phyloP scores from a whole-genome alignment of 768 basidiomycete genomes.

The Rubroboletus satanas region DNA sequence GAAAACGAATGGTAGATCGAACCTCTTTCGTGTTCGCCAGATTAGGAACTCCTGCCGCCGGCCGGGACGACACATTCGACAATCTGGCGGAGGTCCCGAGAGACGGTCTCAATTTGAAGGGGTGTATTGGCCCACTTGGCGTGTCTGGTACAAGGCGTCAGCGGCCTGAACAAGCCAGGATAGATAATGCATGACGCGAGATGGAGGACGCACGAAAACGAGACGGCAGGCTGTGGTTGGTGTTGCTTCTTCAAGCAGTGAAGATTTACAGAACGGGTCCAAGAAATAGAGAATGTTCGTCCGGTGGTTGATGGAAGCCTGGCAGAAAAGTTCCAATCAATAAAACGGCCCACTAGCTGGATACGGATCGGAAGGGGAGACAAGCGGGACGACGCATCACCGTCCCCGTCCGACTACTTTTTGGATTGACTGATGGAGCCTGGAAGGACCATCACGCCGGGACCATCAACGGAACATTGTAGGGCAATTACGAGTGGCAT shows the following conservation, averaged over 20 bases:
- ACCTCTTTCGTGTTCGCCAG: too few species aligned
- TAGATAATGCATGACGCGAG: background rate
- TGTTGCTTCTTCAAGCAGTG: slow-evolving; percentile 63
- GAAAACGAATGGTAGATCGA: too few species aligned
- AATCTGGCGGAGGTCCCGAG: slow-evolving; percentile 72
- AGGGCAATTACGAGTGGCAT: too few species aligned
- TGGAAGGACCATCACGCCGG: too few species aligned
- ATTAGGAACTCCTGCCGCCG: slow-evolving; percentile 30
- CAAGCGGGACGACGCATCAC: too few species aligned
- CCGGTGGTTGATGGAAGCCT: slow-evolving; percentile 86
- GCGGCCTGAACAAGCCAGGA: background rate
- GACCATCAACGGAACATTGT: too few species aligned
- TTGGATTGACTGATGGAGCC: too few species aligned
- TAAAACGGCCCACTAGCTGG: too few species aligned
- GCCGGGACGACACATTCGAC: slow-evolving; percentile 82
- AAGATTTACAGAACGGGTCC: slow-evolving; percentile 81
- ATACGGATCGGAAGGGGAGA: too few species aligned
- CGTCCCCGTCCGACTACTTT: too few species aligned
- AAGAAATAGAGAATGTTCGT: slow-evolving; percentile 93
- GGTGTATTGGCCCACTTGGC: slow-evolving; percentile 29
- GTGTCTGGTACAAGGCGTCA: slow-evolving; percentile 19
- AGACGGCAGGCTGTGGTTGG: slow-evolving; percentile 27
- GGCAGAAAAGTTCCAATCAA: background rate
- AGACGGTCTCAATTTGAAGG: slow-evolving; percentile 33
- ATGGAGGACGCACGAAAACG: background rate